These are phyloP conservation scores for Melocanna baccifera DNA, from an alignment of 176 grass and related monocot species.

Conservation along the genomic window DNA sequence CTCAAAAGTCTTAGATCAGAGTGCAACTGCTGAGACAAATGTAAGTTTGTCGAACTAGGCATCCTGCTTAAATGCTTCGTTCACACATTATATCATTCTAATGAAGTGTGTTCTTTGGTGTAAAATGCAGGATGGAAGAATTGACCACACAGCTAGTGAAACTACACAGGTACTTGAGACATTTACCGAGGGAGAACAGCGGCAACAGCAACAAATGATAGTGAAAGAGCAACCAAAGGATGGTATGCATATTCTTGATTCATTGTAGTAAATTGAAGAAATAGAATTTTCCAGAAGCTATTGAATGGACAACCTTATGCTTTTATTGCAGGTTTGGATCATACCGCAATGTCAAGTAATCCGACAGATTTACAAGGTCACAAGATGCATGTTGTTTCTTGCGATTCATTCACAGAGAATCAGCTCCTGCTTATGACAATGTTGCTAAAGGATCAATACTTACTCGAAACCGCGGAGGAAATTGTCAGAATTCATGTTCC, in stretches of 20 bases:
- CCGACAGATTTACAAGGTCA: not conserved
- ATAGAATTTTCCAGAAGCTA: not conserved
- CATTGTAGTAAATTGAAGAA: not conserved
- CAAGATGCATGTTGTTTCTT: conserved; percentile 20
- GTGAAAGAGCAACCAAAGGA: conserved; percentile 16
- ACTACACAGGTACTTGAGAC: conserved; percentile 1
- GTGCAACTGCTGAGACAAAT: not conserved
- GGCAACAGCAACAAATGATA: conserved; percentile 16
- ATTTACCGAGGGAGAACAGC: not conserved
- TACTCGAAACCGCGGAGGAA: conserved; percentile 50
- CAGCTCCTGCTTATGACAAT: conserved; percentile 49
- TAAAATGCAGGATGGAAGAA: conserved; percentile 30
- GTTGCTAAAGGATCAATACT: conserved; percentile 57
- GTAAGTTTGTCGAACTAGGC: conserved; percentile 38
- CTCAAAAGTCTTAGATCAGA: not conserved
- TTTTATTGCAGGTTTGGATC: conserved; percentile 37
- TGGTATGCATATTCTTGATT: conserved; percentile 39
- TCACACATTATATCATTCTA: not conserved
- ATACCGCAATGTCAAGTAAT: not conserved
- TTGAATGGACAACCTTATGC: not conserved
- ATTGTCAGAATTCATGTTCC: conserved; percentile 45
- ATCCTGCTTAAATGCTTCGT: not conserved
- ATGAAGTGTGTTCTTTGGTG: not conserved
- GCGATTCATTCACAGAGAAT: conserved; percentile 54
- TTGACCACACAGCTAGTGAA: not conserved